phyloP scores from a whole-genome alignment of 2,329 filamentous ascomycete species.

The Gyromitra esculenta region DNA sequence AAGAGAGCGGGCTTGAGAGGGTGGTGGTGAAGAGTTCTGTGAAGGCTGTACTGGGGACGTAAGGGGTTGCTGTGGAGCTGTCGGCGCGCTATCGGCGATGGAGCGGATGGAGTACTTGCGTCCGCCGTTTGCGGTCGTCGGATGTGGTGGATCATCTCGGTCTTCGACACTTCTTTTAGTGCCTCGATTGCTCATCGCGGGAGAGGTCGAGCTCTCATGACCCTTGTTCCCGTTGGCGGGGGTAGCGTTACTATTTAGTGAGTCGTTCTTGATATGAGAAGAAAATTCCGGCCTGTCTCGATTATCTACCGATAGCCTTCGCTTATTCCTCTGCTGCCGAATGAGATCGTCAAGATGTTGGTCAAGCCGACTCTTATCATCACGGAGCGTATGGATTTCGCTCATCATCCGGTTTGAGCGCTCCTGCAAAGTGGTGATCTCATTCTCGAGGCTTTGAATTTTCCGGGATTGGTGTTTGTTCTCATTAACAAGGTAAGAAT shows the following conservation, averaged over 20 bases:
- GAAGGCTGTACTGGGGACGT: constrained; percentile 1
- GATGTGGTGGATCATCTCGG: constrained; percentile 19
- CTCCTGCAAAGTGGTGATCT: constrained; percentile 30
- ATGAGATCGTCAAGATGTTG: constrained; percentile 32
- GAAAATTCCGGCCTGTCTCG: constrained; percentile 4
- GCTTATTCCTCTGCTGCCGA: constrained; percentile 22
- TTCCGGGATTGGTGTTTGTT: constrained; percentile 10
- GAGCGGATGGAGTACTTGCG: constrained; percentile 44
- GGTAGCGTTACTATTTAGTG: neutral
- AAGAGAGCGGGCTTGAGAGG: constrained; percentile 28
- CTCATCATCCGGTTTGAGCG: constrained; percentile 36
- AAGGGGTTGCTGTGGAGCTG: constrained; percentile 12
- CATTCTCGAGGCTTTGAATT: constrained; percentile 30
- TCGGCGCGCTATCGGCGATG: constrained; percentile 30
- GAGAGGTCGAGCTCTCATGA: constrained; percentile 27
- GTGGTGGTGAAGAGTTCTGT: constrained; percentile 26
- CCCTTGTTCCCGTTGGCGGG: constrained; percentile 15
- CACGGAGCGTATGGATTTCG: constrained; percentile 42
- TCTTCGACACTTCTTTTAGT: constrained; percentile 37
- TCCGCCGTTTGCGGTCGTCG: neutral
- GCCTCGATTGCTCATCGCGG: constrained; percentile 25
- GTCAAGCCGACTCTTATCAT: constrained; percentile 38
- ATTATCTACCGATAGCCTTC: constrained; percentile 24
- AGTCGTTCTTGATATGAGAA: neutral
- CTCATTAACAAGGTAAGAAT: constrained; percentile 23